phyloP scores from a whole-genome alignment of 352 stramenopile genomes.

The Globisporangium irregulare region DNA sequence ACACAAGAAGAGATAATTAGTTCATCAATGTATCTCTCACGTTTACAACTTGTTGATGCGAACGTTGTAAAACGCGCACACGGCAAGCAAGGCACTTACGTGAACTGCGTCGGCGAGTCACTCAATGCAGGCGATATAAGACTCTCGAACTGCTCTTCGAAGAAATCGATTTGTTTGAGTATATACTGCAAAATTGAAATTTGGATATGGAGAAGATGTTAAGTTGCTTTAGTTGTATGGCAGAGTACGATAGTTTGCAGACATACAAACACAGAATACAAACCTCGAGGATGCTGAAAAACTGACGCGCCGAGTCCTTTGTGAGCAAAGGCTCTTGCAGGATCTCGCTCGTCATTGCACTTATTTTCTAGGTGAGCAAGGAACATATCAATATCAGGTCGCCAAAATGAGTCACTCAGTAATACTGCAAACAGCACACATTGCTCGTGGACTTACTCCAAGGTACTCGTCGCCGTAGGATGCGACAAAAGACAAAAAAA shows the following conservation, averaged over 20 bases:
- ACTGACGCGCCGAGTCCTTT: slow-evolving; percentile 56
- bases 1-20: neutral
- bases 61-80: neutral
- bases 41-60: neutral
- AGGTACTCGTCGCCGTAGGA: slow-evolving; percentile 70
- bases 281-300: slow-evolving; percentile 67
- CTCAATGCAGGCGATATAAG: slow-evolving; percentile 34
- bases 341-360: slow-evolving; percentile 46
- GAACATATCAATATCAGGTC: neutral
- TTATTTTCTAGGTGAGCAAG: slow-evolving; percentile 42
- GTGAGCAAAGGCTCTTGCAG: slow-evolving; percentile 66
- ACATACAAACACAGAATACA: neutral
- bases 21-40: neutral
- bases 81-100: slow-evolving; percentile 27
- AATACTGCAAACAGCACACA: neutral
- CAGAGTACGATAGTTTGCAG: neutral
- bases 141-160: slow-evolving; percentile 60
- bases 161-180: slow-evolving; percentile 53
- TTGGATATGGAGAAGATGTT: neutral
- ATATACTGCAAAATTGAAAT: slow-evolving; percentile 33
- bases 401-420: neutral
- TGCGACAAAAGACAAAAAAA: slow-evolving; percentile 57
- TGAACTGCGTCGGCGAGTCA: slow-evolving; percentile 68
- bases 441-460: slow-evolving; percentile 27
- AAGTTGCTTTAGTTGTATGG: neutral